These are phyloP conservation scores for Cadophora sp. DNA, from an alignment of 2,329 filamentous ascomycete genomes.

Conservation along the genomic window DNA sequence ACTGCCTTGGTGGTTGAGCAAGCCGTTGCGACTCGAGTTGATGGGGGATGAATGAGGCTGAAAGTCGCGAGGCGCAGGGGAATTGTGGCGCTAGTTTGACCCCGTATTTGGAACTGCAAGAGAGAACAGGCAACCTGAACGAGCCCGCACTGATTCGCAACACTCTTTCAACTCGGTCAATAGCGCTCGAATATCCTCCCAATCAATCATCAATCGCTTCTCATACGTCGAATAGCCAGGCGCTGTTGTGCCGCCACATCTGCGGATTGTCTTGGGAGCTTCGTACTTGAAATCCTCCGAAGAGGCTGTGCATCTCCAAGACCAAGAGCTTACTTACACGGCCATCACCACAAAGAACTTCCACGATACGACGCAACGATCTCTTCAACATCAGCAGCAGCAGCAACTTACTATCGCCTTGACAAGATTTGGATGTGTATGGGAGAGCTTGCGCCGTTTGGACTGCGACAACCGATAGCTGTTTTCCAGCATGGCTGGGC, in stretches of 20 bases:
- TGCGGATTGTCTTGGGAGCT: slow-evolving; percentile 24
- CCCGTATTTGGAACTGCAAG: not conserved
- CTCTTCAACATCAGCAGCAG: slow-evolving; percentile 5
- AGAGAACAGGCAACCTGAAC: slow-evolving; percentile 13
- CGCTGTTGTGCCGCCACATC: slow-evolving; percentile 12
- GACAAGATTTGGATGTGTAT: slow-evolving; percentile 32
- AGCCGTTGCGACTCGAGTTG: slow-evolving; percentile 1
- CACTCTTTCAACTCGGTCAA: slow-evolving; percentile 20
- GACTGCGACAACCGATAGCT: slow-evolving; percentile 41
- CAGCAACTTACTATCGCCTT: not conserved
- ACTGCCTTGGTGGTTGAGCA: slow-evolving; percentile 28
- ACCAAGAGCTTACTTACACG: slow-evolving; percentile 22
- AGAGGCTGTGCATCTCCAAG: slow-evolving; percentile 30
- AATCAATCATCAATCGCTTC: slow-evolving; percentile 4
- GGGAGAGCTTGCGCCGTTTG: slow-evolving; percentile 32
- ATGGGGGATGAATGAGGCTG: slow-evolving; percentile 18
- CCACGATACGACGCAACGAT: slow-evolving; percentile 13
- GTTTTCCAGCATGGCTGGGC: slow-evolving; percentile 64
- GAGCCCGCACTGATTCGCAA: slow-evolving; percentile 8
- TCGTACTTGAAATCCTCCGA: slow-evolving; percentile 29
- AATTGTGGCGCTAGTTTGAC: slow-evolving; percentile 14
- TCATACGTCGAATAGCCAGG: slow-evolving; percentile 9
- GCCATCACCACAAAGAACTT: slow-evolving; percentile 19
- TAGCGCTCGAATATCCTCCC: slow-evolving; percentile 26
- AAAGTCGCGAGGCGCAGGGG: slow-evolving; percentile 4